Base-by-base conservation (phyloP, 164 flowering plant species). In the Tetrastigma voinierianum region DNA sequence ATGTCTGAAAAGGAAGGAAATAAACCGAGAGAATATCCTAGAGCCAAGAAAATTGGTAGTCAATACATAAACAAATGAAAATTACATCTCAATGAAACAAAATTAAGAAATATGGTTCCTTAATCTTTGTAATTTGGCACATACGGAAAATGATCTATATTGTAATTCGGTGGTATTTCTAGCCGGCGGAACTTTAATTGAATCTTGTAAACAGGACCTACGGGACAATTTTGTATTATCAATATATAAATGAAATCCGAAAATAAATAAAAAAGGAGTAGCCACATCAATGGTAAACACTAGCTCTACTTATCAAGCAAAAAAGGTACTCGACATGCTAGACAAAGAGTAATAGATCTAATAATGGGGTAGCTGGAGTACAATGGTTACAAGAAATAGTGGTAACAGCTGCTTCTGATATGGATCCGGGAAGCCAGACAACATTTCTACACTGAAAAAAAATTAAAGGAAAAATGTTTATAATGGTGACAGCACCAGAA, bases 391-490 rank as follows among this genome's bases (percentile, higher is more conserved):
- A 96, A 54, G 72, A 62, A 69, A 82, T 77, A 51, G 80, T 62
- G 48, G 96, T 91, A 40, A 96, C 96, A 58, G 80, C 46, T 59
- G 99, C 98, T 79, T 90, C 90, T 70, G 85, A 72, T 62, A 84
- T 72, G 49, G 97, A 81, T 55, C 93, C 97, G 65, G 99, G 99
- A 57, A 96, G 96, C 99, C 99, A 96, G 44, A 96, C 84, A 54
- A 76, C 99, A 80, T 90, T 93, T 75, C 98, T 86, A 72, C 99
- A 96, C 97, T 95, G 82, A 48, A 75, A 68, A 23, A 1, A 44
- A 45, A 49, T 1, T 13, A 20, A 57, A 5, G 46, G 47, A 25
- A 49, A 15, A 58, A 44, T 10, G 45, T n/a, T 57, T 10, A n/a
- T 7, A 32, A 32, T 32, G 40, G 40, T 32, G 40, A 32, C 40